phyloP scores from a whole-genome alignment of 2,329 filamentous ascomycete species.

The Colletotrichum sp. region DNA sequence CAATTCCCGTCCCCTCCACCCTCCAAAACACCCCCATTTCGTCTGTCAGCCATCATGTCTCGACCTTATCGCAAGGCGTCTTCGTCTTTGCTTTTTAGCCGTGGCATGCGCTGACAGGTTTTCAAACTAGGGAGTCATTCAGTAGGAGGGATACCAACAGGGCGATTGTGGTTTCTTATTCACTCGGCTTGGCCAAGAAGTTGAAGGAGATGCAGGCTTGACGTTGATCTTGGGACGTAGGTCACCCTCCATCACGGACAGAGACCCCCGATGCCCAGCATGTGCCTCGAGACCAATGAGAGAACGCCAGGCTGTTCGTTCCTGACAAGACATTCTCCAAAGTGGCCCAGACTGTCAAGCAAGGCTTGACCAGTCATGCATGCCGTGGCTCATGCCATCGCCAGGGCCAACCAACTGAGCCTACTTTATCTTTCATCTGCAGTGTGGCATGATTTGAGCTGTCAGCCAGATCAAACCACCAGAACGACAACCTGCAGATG shows the following conservation, averaged over 20 bases:
- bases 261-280: neutral
- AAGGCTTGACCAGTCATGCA: neutral
- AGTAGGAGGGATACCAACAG: neutral
- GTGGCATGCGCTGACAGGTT: neutral
- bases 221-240: neutral
- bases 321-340: slow-evolving; percentile 10
- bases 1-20: neutral
- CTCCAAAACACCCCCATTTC: neutral
- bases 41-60: neutral
- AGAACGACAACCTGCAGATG: neutral
- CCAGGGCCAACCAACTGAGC: neutral
- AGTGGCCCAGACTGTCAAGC: neutral
- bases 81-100: neutral
- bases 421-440: neutral
- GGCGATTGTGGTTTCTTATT: neutral
- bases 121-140: neutral
- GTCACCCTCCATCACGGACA: neutral
- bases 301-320: neutral
- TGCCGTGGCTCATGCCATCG: neutral
- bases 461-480: neutral
- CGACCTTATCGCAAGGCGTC: slow-evolving; percentile 5
- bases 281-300: neutral
- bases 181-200: neutral
- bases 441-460: neutral
- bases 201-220: neutral